These are phyloP conservation scores for Metschnikowia corniflorae DNA, from an alignment of 805 yeast genomes.

Conservation along the genomic window DNA sequence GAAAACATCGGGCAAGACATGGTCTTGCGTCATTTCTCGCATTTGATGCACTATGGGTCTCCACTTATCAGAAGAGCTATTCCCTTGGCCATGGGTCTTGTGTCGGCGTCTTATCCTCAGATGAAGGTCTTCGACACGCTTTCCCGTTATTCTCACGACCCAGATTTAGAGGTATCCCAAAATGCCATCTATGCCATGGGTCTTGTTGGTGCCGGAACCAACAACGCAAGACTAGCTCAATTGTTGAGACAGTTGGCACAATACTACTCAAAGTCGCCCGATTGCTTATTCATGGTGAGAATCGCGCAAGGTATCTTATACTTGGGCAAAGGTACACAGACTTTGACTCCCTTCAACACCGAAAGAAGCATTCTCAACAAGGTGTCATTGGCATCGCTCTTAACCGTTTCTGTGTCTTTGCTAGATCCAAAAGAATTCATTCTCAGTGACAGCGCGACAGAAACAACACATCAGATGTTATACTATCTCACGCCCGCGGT, in stretches of 20 bases:
- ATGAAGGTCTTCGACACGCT: constrained; percentile 96
- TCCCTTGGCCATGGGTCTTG: constrained; percentile 96
- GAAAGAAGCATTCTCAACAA: constrained; percentile 86
- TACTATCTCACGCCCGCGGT: constrained; percentile 85
- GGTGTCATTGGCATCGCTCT: constrained; percentile 83
- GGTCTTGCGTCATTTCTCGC: constrained; percentile 96
- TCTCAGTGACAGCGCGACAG: constrained; percentile 52
- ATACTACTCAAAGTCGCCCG: constrained; percentile 86
- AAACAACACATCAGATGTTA: constrained; percentile 67
- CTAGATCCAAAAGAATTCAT: constrained; percentile 83
- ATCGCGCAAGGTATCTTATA: constrained; percentile 93
- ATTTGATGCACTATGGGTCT: constrained; percentile 96
- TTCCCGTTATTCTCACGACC: constrained; percentile 94
- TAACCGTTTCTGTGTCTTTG: constrained; percentile 79
- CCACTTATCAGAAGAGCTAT: constrained; percentile 88
- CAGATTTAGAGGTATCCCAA: constrained; percentile 88
- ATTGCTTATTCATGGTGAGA: constrained; percentile 87
- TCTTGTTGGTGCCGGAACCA: constrained; percentile 96
- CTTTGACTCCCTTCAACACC: constrained; percentile 82
- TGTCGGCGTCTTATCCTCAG: constrained; percentile 90
- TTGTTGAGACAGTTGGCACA: constrained; percentile 90
- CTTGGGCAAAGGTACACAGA: constrained; percentile 92
- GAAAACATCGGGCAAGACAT: constrained; percentile 97
- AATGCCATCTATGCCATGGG: constrained; percentile 98
- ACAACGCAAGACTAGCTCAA: constrained; percentile 96